Conservation (phyloP, 345 rosid genomes). For the Abelmoschus esculentus region DNA sequence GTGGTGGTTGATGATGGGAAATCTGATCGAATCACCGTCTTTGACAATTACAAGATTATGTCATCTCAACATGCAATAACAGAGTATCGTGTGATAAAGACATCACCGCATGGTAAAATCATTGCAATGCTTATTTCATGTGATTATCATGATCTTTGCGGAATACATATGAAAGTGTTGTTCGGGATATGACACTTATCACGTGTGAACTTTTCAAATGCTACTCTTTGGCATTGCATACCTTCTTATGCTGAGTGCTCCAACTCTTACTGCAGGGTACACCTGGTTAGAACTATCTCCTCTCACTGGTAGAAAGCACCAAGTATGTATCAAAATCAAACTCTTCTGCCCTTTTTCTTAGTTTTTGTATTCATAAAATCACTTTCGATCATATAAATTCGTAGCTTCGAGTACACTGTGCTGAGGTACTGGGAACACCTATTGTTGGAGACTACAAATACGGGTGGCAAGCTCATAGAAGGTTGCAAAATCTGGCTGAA, state of each 20-base stretch:
- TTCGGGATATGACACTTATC: not conserved
- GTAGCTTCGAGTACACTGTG: conserved; percentile 95
- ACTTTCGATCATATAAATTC: not conserved
- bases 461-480: conserved; percentile 77
- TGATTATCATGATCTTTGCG: not conserved
- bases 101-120: conserved; percentile 52
- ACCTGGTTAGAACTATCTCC: conserved; percentile 89
- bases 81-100: conserved; percentile 59
- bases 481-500: conserved; percentile 27
- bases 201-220: not conserved
- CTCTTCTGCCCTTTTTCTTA: not conserved
- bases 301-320: conserved; percentile 93
- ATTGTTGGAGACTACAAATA: conserved; percentile 91
- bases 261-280: conserved; percentile 46
- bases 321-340: conserved; percentile 35
- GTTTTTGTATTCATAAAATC: not conserved
- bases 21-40: conserved; percentile 77
- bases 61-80: conserved; percentile 80
- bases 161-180: not conserved
- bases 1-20: conserved; percentile 80
- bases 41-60: conserved; percentile 32
- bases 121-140: not conserved
- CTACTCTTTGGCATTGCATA: not conserved
- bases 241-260: not conserved
- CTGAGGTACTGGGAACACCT: conserved; percentile 55